Conservation (phyloP, 2,329 filamentous ascomycete species). For the Alternaria solani region DNA sequence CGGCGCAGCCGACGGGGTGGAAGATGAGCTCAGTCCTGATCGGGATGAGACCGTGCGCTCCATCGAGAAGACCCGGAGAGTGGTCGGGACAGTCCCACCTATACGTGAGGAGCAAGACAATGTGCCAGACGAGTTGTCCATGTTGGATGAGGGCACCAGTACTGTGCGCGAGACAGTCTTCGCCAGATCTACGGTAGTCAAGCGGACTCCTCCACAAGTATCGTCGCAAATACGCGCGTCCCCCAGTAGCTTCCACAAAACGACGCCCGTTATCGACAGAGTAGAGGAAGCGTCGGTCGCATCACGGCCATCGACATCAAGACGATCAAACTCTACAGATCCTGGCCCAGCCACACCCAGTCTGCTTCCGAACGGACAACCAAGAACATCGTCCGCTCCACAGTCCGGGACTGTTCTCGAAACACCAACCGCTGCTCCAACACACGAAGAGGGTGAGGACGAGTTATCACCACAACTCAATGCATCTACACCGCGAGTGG, state of each 20-base stretch:
- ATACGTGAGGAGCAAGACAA: slow-evolving; percentile 37
- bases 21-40: slow-evolving; percentile 47
- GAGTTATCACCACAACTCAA: slow-evolving; percentile 36
- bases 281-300: slow-evolving; percentile 16
- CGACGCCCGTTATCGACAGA: slow-evolving; percentile 17
- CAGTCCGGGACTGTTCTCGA: slow-evolving; percentile 20
- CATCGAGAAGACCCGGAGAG: slow-evolving; percentile 38
- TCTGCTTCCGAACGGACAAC: slow-evolving; percentile 22
- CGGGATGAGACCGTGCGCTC: slow-evolving; percentile 35
- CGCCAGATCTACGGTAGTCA: slow-evolving; percentile 13
- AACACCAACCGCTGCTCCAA: slow-evolving; percentile 23
- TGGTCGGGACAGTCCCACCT: slow-evolving; percentile 33
- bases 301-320: slow-evolving; percentile 18
- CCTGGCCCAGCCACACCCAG: slow-evolving; percentile 36
- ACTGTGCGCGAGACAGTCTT: slow-evolving; percentile 24
- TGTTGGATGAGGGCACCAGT: slow-evolving; percentile 29
- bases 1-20: slow-evolving; percentile 31
- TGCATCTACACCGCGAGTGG: slow-evolving; percentile 5
- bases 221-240: slow-evolving; percentile 16
- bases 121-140: slow-evolving; percentile 39
- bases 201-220: slow-evolving; percentile 22
- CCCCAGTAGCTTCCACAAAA: slow-evolving; percentile 5
- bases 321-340: slow-evolving; percentile 34
- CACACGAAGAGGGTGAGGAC: slow-evolving; percentile 38
- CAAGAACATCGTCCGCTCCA: slow-evolving; percentile 21